A percentile compares a stretch with the other conserved stretches of the same genome.
Evolutionary conservation across 495 filamentous ascomycete genomes (phyloP).

Genomic region (Talaromyces ruber): DNA sequence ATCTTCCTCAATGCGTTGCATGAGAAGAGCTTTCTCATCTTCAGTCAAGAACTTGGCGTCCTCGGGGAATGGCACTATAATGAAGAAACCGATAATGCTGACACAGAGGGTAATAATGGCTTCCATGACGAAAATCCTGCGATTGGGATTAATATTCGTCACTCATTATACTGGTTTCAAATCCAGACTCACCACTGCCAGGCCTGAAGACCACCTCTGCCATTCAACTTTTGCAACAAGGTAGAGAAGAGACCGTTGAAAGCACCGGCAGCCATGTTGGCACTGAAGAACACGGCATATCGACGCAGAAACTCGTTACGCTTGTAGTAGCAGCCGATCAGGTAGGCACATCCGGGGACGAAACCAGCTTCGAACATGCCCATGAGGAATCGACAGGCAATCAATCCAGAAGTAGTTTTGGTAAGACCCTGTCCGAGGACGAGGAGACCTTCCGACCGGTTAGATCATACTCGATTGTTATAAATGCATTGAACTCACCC

Average conservation of each 20-base stretch:
- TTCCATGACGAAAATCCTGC: conserved; percentile 25
- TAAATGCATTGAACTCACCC: conserved; percentile 17
- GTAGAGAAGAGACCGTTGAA: conserved; percentile 51
- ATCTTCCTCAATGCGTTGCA: conserved; percentile 33
- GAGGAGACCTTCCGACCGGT: conserved; percentile 17
- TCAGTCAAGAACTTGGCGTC: conserved; percentile 34
- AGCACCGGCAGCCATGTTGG: conserved; percentile 44
- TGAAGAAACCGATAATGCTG: conserved; percentile 31
- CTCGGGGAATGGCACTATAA: conserved; percentile 47
- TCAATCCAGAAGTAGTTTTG: conserved; percentile 34
- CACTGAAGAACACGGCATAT: conserved; percentile 47
- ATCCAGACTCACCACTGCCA: conserved; percentile 19
- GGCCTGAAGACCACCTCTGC: conserved; percentile 25
- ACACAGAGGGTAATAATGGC: conserved; percentile 37
- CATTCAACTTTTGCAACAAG: conserved; percentile 40
- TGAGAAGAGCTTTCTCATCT: conserved; percentile 33
- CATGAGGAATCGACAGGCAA: conserved; percentile 41
- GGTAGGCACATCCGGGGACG: conserved; percentile 35
- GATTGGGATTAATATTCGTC: not conserved
- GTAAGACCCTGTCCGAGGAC: conserved; percentile 48
- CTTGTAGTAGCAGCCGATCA: conserved; percentile 50
- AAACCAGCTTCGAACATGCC: conserved; percentile 47
- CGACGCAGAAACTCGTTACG: conserved; percentile 49
- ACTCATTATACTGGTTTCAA: not conserved
- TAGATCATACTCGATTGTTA: not conserved